phyloP scores from a whole-genome alignment of 495 filamentous ascomycete species.

The Bacidia gigantensis region DNA sequence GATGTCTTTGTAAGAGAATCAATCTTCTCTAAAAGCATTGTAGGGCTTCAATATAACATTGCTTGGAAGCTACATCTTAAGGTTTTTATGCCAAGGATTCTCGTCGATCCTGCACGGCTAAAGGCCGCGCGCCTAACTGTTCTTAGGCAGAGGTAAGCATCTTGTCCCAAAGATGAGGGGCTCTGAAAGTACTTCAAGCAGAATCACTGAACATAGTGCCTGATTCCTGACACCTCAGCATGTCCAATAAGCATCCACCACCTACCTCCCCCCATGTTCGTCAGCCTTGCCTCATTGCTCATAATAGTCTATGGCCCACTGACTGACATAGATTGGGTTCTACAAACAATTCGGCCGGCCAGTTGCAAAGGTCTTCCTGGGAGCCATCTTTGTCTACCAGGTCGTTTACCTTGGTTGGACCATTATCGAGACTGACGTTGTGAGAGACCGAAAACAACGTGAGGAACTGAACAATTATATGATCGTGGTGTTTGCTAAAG shows the following conservation, averaged over 20 bases:
- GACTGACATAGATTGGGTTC: slow-evolving; percentile 43
- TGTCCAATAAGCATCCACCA: slow-evolving; percentile 2
- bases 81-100: no score
- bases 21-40: no score
- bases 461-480: neutral
- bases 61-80: no score
- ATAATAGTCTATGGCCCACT: neutral
- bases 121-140: no score
- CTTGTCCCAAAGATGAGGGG: no score
- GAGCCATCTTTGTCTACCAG: slow-evolving; percentile 83
- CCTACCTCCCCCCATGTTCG: slow-evolving; percentile 13
- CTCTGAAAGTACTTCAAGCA: no score
- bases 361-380: slow-evolving; percentile 70
- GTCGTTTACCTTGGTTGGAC: slow-evolving; percentile 70
- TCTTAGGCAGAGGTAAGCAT: no score
- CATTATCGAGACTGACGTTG: slow-evolving; percentile 71
- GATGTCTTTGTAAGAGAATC: no score
- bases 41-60: no score
- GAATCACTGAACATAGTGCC: no score
- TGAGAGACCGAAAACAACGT: slow-evolving; percentile 47
- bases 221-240: no score
- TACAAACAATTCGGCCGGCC: slow-evolving; percentile 71
- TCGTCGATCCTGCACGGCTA: no score
- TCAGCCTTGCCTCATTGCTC: neutral
- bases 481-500: neutral